These are phyloP conservation scores for Plasmodium cynomolgi DNA, from an alignment of 169 alveolate genomes.

Conservation along the genomic window DNA sequence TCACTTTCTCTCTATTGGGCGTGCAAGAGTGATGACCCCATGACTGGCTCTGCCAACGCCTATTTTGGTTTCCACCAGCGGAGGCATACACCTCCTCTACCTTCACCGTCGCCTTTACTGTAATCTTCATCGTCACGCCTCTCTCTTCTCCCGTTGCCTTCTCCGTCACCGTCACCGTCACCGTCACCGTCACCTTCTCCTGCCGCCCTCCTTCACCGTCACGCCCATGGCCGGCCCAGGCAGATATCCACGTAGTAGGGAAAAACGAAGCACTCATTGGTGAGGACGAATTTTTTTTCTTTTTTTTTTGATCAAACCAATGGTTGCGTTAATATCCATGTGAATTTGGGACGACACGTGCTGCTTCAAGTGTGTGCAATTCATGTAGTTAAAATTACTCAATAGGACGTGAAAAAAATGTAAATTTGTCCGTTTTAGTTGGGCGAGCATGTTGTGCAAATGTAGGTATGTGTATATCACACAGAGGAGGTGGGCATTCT, in stretches of 20 bases:
- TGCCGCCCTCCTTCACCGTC: neutral
- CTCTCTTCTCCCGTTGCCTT: neutral
- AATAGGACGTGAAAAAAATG: constrained; percentile 12
- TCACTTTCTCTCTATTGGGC: neutral
- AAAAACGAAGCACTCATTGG: constrained; percentile 51
- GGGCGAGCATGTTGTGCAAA: constrained; percentile 20
- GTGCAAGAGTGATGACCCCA: neutral
- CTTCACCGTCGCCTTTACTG: neutral
- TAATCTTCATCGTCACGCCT: no score
- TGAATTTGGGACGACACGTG: constrained; percentile 40
- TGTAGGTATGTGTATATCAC: constrained; percentile 24
- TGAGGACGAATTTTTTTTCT: neutral
- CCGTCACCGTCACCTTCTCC: neutral
- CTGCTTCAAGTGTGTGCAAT: constrained; percentile 25
- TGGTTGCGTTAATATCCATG: constrained; percentile 5
- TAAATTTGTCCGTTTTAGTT: neutral
- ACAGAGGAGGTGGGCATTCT: constrained; percentile 48
- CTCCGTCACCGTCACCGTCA: no score
- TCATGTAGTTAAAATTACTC: constrained; percentile 17
- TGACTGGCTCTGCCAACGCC: neutral
- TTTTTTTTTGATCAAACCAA: neutral
- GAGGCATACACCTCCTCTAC: neutral
- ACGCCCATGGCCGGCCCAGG: neutral
- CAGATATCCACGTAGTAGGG: constrained; percentile 55
- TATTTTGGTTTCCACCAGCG: neutral